phyloP scores from a whole-genome alignment of 2,329 filamentous ascomycete genomes.

The Sclerotinia minor region DNA sequence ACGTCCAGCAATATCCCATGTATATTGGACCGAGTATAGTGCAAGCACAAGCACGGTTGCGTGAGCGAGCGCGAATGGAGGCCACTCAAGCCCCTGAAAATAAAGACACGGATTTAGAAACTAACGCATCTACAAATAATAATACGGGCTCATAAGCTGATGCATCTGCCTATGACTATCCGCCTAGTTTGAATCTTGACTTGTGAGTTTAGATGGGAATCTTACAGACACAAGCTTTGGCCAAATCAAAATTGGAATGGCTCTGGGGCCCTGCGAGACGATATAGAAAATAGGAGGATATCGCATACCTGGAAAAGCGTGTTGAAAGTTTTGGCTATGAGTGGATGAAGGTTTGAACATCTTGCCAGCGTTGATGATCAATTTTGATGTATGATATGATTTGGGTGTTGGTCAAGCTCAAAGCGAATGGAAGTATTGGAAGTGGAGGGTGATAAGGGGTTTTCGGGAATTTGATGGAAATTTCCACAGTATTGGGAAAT shows the following conservation, averaged over 20 bases:
- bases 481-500: neutral
- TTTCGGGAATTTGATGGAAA: neutral
- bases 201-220: neutral
- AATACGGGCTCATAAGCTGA: neutral
- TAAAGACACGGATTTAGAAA: neutral
- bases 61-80: neutral
- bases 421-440: neutral
- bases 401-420: neutral
- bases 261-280: neutral
- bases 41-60: neutral
- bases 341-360: neutral
- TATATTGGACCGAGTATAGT: too few relatives aligned
- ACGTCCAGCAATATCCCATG: too few relatives aligned
- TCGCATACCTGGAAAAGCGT: neutral
- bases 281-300: neutral
- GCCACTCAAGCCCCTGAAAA: neutral
- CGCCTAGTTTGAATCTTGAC: neutral
- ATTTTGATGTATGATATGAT: neutral
- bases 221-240: neutral
- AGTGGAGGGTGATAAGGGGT: neutral
- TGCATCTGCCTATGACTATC: neutral
- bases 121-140: neutral
- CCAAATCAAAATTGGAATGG: too few relatives aligned
- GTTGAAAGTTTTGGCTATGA: neutral
- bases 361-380: neutral